Conservation (phyloP, 306 rosid species). For the Betula pendula region DNA sequence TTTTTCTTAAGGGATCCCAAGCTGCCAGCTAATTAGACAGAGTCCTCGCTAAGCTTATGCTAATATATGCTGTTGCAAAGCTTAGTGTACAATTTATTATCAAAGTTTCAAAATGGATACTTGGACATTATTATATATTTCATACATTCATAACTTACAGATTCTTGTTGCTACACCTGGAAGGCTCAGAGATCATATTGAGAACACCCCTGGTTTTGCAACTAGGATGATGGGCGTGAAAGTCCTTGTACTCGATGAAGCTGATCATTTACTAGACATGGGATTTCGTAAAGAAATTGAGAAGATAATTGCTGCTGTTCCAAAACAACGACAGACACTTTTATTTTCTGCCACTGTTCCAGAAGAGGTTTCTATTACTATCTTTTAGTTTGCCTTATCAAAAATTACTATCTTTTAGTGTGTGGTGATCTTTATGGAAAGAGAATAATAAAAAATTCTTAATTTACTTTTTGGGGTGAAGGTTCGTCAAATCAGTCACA, state of each 20-base stretch:
- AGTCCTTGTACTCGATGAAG: conserved; percentile 93
- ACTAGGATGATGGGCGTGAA: conserved; percentile 92
- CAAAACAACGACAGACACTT: conserved; percentile 90
- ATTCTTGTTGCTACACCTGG: conserved; percentile 99
- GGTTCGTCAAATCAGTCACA: conserved; percentile 92
- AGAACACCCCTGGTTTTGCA: conserved; percentile 93
- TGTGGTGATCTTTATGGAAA: conserved; percentile 5
- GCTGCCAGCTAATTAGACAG: conserved; percentile 9
- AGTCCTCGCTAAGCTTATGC: neutral
- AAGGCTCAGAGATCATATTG: conserved; percentile 92
- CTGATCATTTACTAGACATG: conserved; percentile 97
- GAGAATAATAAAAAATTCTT: conserved; percentile 6
- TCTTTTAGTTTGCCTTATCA: too few relatives aligned
- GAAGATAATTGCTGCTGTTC: conserved; percentile 77
- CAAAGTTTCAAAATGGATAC: conserved; percentile 5
- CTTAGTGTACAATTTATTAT: neutral
- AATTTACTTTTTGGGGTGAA: conserved; percentile 36
- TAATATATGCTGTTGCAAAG: conserved; percentile 7
- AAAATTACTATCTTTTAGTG: neutral
- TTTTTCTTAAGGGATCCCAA: neutral
- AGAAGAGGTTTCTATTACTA: conserved; percentile 57
- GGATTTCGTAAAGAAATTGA: conserved; percentile 96
- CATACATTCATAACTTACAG: conserved; percentile 42
- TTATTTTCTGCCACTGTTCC: conserved; percentile 96
- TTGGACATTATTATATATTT: conserved; percentile 13